phyloP scores from a whole-genome alignment of 306 rosid genomes.

The Castanea crenata region DNA sequence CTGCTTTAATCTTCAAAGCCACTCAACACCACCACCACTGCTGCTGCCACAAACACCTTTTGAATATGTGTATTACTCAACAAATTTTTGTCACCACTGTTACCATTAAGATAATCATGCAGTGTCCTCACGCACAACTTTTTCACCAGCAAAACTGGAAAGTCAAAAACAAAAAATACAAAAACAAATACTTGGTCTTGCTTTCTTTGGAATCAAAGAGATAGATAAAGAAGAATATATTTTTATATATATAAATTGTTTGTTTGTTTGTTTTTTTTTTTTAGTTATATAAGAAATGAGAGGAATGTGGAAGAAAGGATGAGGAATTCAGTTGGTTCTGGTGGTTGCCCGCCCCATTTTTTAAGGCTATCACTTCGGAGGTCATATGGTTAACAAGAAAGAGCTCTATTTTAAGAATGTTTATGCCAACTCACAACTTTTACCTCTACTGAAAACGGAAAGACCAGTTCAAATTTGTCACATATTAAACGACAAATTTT shows the following conservation, averaged over 20 bases:
- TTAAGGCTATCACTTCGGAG: too few relatives aligned
- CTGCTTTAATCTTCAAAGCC: neutral
- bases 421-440: too few relatives aligned
- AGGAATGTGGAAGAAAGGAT: neutral
- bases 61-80: neutral
- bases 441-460: too few relatives aligned
- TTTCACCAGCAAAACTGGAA: neutral
- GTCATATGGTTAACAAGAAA: too few relatives aligned
- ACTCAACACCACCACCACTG: too few relatives aligned
- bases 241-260: neutral
- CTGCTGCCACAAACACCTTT: too few relatives aligned
- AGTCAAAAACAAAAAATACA: too few relatives aligned
- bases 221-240: constrained; percentile 2
- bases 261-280: neutral
- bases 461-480: too few relatives aligned
- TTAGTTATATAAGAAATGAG: neutral
- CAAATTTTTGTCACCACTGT: constrained; percentile 1
- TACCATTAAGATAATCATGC: neutral
- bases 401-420: too few relatives aligned
- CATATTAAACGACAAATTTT: too few relatives aligned
- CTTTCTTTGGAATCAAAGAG: neutral
- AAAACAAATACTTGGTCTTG: constrained; percentile 2
- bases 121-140: neutral
- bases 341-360: constrained; percentile 39
- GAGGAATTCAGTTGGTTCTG: constrained; percentile 18